These are phyloP conservation scores for Fusarium nisikadoi DNA, from an alignment of 2,329 filamentous ascomycete species.

Conservation along the genomic window DNA sequence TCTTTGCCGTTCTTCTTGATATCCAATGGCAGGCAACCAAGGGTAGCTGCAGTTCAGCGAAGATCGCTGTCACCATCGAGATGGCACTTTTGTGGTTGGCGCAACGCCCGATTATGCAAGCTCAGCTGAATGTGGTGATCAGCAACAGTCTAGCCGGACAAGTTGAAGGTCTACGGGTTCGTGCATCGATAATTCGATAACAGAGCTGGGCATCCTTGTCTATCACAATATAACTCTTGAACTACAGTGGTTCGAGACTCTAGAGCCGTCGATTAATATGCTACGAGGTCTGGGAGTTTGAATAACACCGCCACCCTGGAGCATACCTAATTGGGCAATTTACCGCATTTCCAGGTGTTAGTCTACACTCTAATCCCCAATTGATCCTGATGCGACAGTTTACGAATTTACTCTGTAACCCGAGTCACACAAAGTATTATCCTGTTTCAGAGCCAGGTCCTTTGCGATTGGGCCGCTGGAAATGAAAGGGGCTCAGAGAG, in stretches of 20 bases:
- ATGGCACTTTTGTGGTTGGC: conserved; percentile 7
- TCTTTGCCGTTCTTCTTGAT: conserved; percentile 12
- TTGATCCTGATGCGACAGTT: neutral
- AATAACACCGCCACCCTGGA: conserved; percentile 1
- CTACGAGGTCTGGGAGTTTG: neutral
- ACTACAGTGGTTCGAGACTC: neutral
- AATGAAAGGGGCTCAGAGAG: neutral
- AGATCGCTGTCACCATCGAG: neutral
- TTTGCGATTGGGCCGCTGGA: conserved; percentile 1
- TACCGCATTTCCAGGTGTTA: neutral
- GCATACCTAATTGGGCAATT: neutral
- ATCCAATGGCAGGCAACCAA: neutral
- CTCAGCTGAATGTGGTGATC: conserved; percentile 32
- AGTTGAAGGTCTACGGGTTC: neutral
- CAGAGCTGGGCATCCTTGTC: neutral
- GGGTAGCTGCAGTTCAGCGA: neutral
- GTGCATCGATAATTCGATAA: conserved; percentile 13
- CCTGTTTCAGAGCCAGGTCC: conserved; percentile 19
- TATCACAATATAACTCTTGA: neutral
- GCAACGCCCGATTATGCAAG: conserved; percentile 7
- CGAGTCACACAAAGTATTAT: neutral
- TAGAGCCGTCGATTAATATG: neutral
- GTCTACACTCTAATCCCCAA: neutral
- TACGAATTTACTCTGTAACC: neutral
- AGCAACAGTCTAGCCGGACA: neutral